Base-by-base conservation (phyloP, 2,329 filamentous ascomycete species). In the Tothia fuscella region DNA sequence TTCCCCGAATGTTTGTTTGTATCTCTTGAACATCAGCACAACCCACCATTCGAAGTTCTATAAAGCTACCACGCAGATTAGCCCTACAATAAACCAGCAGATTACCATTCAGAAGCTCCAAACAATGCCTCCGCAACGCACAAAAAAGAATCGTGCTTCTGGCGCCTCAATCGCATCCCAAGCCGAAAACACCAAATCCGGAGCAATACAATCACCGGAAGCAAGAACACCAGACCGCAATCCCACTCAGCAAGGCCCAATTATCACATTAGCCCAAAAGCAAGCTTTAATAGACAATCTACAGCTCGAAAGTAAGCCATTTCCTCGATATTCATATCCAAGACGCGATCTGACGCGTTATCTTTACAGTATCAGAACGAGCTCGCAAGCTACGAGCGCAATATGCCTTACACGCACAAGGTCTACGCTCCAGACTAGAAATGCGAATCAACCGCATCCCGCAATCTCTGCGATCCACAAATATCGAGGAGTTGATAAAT, bases 381-480 rank as follows among this genome's bases (percentile, higher is more conserved):
- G 84, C 85, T 47, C 77, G 89, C 51, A 87, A 89, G 60, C 70
- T 96, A 47, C 78, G 88, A 53, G 82, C 88, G 5, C 87, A 93
- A 58, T 94, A 93, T 65, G 80, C 82, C 45, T 72, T 93, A 7
- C 88, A 94, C 61, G 83, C 87, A 17, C 82, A 89, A 59, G 83
- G 83, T 48, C 72, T 96, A 29, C 76, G 82, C 47, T 80, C 86
- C 46, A 80, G 89, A 47, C 80, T 98, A 40, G 88, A 95, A 61
- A 82, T 93, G 64, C 83, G 91, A 62, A 74, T 96, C 59, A 94
- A 95, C 57, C 80, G 91, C 41, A 91, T 96, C 40, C 91, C 91
- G 6, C 74, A 77, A 51, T 72, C 79, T 13, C 65, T 94, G 48
- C 79, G 89, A 46, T 83, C 81, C 54, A 71, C 77, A 47, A 93